Base-by-base conservation (phyloP, 2,329 filamentous ascomycete species). In the Penicillium sp. region DNA sequence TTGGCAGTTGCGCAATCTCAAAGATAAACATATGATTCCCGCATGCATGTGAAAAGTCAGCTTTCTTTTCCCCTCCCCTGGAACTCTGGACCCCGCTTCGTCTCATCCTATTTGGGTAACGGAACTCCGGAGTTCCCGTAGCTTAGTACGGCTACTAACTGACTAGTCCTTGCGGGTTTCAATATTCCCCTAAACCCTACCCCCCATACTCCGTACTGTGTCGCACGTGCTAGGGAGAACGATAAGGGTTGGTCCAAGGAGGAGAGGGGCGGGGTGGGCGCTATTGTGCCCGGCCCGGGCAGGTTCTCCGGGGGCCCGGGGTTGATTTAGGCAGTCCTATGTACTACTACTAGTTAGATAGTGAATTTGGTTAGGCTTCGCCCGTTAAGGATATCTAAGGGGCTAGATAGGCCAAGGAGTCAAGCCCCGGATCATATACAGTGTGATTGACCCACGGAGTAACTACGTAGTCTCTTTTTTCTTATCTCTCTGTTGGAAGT, bases 1-100 rank as follows among this genome's bases (percentile, higher is more conserved):
- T 25, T n/a, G n/a, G n/a, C n/a, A n/a, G n/a, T n/a, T n/a, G n/a
- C 22, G 2, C 8, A 8, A 25, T 25, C 22, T 25, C 22, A 25
- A 25, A 18, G 10, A 34, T n/a, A 30, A 28, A 30, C 44, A 41
- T 16, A 35, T 41, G 44, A 46, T 41, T 34, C 25, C 8, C 19
- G 36, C 36, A 34, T 34, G 28, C 29, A 41, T 35, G 45, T 42
- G 44, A 33, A 40, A 35, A 14, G 13, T 7, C n/a, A n/a, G n/a
- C n/a, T n/a, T n/a, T n/a, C n/a, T n/a, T 6, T n/a, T 18, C 39
- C 14, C 13, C 14, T 22, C 18, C 10, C 30, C 25, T 44, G 42
- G 13, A 30, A 33, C 38, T 38, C 42, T 45, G 16, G 42, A 10
- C 41, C 14, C 42, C 41, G 42, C 42, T 45, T 45, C 27, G 19